Conservation (phyloP, 1,284 basidiomycete species). For the Ustilago esculenta region DNA sequence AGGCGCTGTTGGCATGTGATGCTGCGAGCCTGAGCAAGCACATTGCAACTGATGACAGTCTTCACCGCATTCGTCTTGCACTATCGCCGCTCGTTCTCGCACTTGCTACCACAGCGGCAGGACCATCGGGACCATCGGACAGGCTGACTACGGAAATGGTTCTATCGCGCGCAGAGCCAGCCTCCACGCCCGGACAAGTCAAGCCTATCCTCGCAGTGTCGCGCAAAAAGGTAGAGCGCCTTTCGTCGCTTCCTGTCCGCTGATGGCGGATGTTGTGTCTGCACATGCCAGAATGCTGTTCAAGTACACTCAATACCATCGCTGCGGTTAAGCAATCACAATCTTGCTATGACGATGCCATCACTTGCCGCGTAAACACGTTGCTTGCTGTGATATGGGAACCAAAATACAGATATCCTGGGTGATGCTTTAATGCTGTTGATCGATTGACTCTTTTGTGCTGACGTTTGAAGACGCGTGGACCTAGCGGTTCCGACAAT, state of each 20-base stretch:
- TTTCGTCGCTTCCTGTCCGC: conserved; percentile 29
- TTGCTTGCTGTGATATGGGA: too few species aligned
- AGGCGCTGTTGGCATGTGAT: conserved; percentile 14
- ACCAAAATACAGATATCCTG: too few species aligned
- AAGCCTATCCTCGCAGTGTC: conserved; percentile 17
- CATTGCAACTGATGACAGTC: conserved; percentile 3
- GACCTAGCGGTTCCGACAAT: not conserved
- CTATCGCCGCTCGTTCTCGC: conserved; percentile 23
- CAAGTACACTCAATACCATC: not conserved
- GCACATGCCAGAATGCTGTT: too few species aligned
- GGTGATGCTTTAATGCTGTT: not conserved
- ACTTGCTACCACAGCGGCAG: conserved; percentile 21
- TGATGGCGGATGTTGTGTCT: too few species aligned
- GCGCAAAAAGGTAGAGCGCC: conserved; percentile 19
- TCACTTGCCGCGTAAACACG: too few species aligned
- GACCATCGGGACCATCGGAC: not conserved
- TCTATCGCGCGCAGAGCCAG: conserved; percentile 23
- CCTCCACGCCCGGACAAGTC: conserved; percentile 17
- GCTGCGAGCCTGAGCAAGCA: conserved; percentile 8
- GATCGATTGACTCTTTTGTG: not conserved
- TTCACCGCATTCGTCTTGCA: conserved; percentile 24
- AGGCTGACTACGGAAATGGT: not conserved
- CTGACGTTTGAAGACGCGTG: conserved; percentile 16
- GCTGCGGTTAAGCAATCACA: too few species aligned
- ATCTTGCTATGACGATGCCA: too few species aligned